A percentile compares a stretch with the other conserved stretches of the same genome.
Evolutionary conservation across 2,329 filamentous ascomycete species (phyloP).

Genomic region (Colletotrichum orbiculare): DNA sequence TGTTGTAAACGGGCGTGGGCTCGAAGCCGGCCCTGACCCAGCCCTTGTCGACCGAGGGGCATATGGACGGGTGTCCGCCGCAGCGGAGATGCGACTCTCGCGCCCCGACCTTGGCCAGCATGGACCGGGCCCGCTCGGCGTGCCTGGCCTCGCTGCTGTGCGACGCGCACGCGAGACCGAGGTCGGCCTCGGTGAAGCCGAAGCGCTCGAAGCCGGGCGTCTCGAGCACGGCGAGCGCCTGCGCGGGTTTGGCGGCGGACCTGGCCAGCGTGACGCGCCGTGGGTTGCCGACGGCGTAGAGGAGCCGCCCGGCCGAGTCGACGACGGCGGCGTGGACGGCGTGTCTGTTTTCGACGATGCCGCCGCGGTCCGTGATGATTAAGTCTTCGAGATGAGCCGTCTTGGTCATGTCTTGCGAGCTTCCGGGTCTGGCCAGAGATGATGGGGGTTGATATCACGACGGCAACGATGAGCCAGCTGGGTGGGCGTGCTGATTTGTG

Average conservation of each 20-base stretch:
- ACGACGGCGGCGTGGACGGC: slow-evolving; percentile 54
- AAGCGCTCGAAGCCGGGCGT: slow-evolving; percentile 51
- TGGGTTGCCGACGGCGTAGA: slow-evolving; percentile 54
- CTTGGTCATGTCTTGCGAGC: not conserved
- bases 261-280: slow-evolving; percentile 53
- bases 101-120: slow-evolving; percentile 49
- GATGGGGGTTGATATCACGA: too few species aligned
- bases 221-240: slow-evolving; percentile 56
- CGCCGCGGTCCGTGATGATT: slow-evolving; percentile 51
- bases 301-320: slow-evolving; percentile 49
- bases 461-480: too few species aligned
- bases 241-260: slow-evolving; percentile 58
- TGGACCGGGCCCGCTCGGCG: slow-evolving; percentile 48
- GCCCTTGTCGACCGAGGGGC: slow-evolving; percentile 45
- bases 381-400: slow-evolving; percentile 40
- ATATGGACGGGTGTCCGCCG: slow-evolving; percentile 53
- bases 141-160: slow-evolving; percentile 57
- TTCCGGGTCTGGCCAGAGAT: not conserved
- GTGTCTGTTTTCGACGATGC: slow-evolving; percentile 56
- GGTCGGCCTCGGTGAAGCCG: slow-evolving; percentile 51
- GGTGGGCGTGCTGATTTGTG: too few species aligned
- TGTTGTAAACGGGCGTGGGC: slow-evolving; percentile 53
- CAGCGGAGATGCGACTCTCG: slow-evolving; percentile 52
- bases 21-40: slow-evolving; percentile 53
- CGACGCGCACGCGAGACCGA: slow-evolving; percentile 60